phyloP scores from a whole-genome alignment of 2,329 filamentous ascomycete genomes.

The Fusarium sp. region DNA sequence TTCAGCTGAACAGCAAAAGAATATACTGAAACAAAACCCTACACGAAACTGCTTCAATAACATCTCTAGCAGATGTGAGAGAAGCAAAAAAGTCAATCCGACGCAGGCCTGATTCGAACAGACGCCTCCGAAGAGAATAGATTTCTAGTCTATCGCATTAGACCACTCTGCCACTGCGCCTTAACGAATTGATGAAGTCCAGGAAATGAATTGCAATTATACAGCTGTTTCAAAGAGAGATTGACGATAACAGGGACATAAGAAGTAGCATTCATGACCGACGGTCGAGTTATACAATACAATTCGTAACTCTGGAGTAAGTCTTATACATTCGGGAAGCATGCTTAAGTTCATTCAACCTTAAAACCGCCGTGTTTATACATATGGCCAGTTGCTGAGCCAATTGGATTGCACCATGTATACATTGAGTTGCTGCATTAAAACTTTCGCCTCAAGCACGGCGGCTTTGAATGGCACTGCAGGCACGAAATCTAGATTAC shows the following conservation, averaged over 20 bases:
- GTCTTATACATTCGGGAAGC: too few species aligned
- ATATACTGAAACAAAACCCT: neutral
- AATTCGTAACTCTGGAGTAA: neutral
- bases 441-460: neutral
- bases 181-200: neutral
- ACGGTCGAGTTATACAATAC: neutral
- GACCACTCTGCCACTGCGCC: slow-evolving; percentile 45
- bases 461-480: neutral
- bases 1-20: neutral
- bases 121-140: slow-evolving; percentile 44
- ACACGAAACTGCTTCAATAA: neutral
- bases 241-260: neutral
- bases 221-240: rapidly evolving
- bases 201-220: rapidly evolving
- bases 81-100: slow-evolving; percentile 26
- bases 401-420: neutral
- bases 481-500: neutral
- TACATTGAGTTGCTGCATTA: neutral
- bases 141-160: slow-evolving; percentile 47
- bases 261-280: too few species aligned
- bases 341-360: neutral
- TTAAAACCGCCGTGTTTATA: neutral
- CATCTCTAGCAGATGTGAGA: rapidly evolving
- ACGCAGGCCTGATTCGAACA: slow-evolving; percentile 45
- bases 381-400: neutral